phyloP scores from a whole-genome alignment of 148 eudicot species.

The Suaeda aralocaspica region DNA sequence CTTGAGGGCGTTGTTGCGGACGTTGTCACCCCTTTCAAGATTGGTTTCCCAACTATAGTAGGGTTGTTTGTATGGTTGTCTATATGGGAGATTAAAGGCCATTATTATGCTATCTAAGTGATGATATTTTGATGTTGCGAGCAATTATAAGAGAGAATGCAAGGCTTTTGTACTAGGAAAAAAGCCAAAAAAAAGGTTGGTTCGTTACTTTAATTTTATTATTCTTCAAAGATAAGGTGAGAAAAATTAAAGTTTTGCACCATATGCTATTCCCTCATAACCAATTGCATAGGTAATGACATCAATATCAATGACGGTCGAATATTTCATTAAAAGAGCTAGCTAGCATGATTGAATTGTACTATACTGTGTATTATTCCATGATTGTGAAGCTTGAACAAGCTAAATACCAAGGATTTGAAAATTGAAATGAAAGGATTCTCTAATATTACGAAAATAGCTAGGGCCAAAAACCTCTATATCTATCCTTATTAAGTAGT shows the following conservation, averaged over 20 bases:
- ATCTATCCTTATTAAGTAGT: no score
- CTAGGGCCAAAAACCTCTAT: no score
- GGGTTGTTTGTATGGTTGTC: neutral
- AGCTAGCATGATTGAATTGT: neutral
- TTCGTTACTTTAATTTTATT: neutral
- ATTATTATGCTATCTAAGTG: neutral
- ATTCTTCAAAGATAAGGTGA: constrained; percentile 24
- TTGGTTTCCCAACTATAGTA: neutral
- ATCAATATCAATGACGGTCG: neutral
- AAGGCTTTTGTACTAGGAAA: constrained; percentile 6
- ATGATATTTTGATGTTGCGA: neutral
- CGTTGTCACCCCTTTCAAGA: no score
- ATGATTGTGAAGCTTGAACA: neutral
- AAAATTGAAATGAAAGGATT: neutral
- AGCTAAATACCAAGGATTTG: neutral
- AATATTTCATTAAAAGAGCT: neutral
- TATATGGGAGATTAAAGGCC: neutral
- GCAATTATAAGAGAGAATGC: neutral
- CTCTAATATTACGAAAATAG: neutral
- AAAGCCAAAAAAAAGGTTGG: neutral
- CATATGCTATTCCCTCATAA: constrained; percentile 21
- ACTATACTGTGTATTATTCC: neutral
- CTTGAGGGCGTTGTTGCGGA: neutral
- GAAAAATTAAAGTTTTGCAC: constrained; percentile 24
- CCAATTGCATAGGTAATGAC: neutral